Evolutionary conservation across 805 yeast species (phyloP).

Genomic region (Peterozyma toletana): DNA sequence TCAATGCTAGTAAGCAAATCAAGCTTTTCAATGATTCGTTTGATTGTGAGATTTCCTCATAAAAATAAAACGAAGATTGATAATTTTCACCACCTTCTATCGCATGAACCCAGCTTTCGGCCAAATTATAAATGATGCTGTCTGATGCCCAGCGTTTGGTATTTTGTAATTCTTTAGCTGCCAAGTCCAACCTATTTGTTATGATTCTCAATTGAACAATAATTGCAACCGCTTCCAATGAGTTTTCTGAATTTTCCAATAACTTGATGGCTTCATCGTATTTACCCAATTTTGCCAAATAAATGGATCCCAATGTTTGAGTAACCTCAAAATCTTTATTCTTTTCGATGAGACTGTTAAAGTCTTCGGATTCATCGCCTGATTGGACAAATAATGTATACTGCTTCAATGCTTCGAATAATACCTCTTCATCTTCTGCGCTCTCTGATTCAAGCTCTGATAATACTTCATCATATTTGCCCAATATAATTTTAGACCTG

Average conservation of each 20-base stretch:
- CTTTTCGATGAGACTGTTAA: slow-evolving; percentile 2
- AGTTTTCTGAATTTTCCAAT: slow-evolving; percentile 25
- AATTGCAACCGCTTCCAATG: slow-evolving; percentile 29
- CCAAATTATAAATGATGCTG: slow-evolving; percentile 66
- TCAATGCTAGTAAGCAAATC: slow-evolving; percentile 62
- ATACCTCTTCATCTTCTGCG: not conserved
- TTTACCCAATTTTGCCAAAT: slow-evolving; percentile 30
- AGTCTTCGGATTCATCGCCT: not conserved
- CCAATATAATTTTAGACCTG: slow-evolving; percentile 12
- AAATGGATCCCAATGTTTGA: slow-evolving; percentile 30
- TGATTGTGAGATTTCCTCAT: slow-evolving; percentile 73
- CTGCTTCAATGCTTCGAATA: not conserved
- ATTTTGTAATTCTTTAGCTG: slow-evolving; percentile 33
- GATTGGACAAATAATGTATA: not conserved
- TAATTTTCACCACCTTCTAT: slow-evolving; percentile 29
- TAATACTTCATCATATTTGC: slow-evolving; percentile 6
- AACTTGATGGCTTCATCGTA: slow-evolving; percentile 35
- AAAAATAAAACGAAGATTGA: slow-evolving; percentile 51
- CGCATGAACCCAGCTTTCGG: slow-evolving; percentile 65
- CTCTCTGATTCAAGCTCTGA: slow-evolving; percentile 1
- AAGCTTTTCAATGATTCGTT: slow-evolving; percentile 42
- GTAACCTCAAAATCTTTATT: slow-evolving; percentile 16
- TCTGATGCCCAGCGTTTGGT: slow-evolving; percentile 55
- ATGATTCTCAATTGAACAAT: slow-evolving; percentile 32
- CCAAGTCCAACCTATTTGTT: slow-evolving; percentile 35